Conservation (phyloP, 495 filamentous ascomycete genomes). For the Copromyces sp. region DNA sequence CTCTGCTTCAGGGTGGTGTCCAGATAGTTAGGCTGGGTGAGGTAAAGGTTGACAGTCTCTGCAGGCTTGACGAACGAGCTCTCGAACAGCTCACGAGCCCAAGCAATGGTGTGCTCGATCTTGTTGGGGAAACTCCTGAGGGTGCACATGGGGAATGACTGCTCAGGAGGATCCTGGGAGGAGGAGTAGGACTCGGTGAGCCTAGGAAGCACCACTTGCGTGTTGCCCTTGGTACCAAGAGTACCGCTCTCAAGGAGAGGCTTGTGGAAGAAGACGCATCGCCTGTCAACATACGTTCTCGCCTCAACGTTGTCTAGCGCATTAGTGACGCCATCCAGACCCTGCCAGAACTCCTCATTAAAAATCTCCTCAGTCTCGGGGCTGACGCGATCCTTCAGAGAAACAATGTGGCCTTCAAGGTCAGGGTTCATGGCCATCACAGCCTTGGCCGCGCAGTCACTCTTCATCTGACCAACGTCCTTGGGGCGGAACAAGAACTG, state of each 20-base stretch:
- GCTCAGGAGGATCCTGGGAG: slow-evolving; percentile 95
- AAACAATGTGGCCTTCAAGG: slow-evolving; percentile 70
- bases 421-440: slow-evolving; percentile 94
- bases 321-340: slow-evolving; percentile 89
- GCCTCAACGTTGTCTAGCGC: slow-evolving; percentile 97
- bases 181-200: slow-evolving; percentile 97
- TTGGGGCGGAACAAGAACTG: slow-evolving; percentile 93
- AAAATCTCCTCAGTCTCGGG: slow-evolving; percentile 91
- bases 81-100: slow-evolving; percentile 93
- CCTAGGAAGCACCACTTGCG: slow-evolving; percentile 82
- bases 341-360: slow-evolving; percentile 87
- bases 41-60: slow-evolving; percentile 91
- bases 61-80: slow-evolving; percentile 86
- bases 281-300: slow-evolving; percentile 90
- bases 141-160: slow-evolving; percentile 98
- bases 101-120: slow-evolving; percentile 98
- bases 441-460: slow-evolving; percentile 81
- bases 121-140: slow-evolving; percentile 95
- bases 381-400: slow-evolving; percentile 81
- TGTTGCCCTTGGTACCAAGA: slow-evolving; percentile 96
- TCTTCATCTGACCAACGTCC: slow-evolving; percentile 96
- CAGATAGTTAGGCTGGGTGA: slow-evolving; percentile 85
- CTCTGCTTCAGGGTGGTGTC: slow-evolving; percentile 83
- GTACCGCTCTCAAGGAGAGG: slow-evolving; percentile 94
- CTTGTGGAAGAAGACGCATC: slow-evolving; percentile 98